Base-by-base conservation (phyloP, 2,329 filamentous ascomycete species). In the Cladophialophora bantiana region DNA sequence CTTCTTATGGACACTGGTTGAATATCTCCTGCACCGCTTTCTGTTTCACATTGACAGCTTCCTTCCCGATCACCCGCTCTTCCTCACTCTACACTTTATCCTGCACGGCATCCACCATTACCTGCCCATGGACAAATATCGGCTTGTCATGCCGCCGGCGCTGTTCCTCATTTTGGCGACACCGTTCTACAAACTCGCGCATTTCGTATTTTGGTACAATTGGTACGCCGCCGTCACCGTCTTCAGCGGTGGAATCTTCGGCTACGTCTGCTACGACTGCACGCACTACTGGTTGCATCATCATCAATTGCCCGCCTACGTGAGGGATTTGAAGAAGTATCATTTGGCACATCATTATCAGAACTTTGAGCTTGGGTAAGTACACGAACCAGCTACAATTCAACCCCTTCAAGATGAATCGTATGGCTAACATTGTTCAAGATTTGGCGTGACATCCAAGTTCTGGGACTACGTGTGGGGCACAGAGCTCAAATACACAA, bases 221-320 rank as follows among this genome's bases (percentile, higher is more conserved):
- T 98, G 94, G 94, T 86, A 91, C 78, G 86, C 90, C 9, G 95
- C 89, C 4, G 87, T 89, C 0, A 87, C 89, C 26, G 90, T 93
- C 3, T 99, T 86, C 83, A 94, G 89, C 74, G 95, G 95, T 58
- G 95, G 94, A 68, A 89, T 99, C 70, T 96, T 97, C 74, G 95
- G 95, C 65, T 99, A 99, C 78, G 86, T 97, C 69, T 93, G 91
- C 84, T 99, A 99, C 82, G 95, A 99, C 78, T 76, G 97, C 83
- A 99, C 95, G 1, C 95, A 99, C 79, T 99, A 98, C 84, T 99
- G 99, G 85, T 86, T 99, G 45, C 95, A 99, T 79, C 95, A 99
- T 82, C 88, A 91, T 81, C 96, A 93, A 86, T 88, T 99, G 2
- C 95, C 95, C 15, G 82, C 89, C 1, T 97, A 93, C 86, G 98